phyloP scores from a whole-genome alignment of 768 basidiomycete genomes.

The Imleria badia region DNA sequence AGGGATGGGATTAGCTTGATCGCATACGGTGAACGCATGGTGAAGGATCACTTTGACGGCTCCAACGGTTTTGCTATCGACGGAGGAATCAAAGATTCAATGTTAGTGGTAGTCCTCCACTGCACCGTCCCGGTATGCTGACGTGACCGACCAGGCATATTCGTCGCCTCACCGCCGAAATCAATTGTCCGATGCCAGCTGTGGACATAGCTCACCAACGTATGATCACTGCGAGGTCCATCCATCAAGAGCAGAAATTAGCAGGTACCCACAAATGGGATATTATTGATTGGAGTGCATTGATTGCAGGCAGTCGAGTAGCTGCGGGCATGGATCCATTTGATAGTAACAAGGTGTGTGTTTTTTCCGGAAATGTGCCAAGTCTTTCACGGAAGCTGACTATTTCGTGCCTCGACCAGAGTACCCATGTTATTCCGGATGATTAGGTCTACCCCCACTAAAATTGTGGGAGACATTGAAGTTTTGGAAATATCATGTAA shows the following conservation, averaged over 20 bases:
- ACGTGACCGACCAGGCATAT: constrained; percentile 49
- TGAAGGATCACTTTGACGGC: constrained; percentile 73
- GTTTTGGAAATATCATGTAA: too few species aligned
- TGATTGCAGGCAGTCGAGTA: constrained; percentile 76
- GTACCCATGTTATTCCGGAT: constrained; percentile 22
- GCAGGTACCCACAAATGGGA: constrained; percentile 52
- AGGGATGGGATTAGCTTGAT: constrained; percentile 40
- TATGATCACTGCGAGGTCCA: constrained; percentile 73
- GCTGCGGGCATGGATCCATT: constrained; percentile 64
- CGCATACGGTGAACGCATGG: constrained; percentile 65
- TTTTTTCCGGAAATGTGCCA: not conserved
- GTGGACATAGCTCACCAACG: constrained; percentile 75
- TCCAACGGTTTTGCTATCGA: constrained; percentile 74
- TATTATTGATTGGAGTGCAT: constrained; percentile 77
- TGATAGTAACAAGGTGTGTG: constrained; percentile 35
- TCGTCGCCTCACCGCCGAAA: constrained; percentile 62
- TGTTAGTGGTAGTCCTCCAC: constrained; percentile 37
- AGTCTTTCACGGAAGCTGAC: not conserved
- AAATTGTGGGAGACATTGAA: too few species aligned
- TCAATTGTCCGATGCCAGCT: constrained; percentile 68
- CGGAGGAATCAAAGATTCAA: constrained; percentile 86
- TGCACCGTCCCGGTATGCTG: not conserved
- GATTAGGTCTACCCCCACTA: not conserved
- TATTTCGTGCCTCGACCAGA: constrained; percentile 10
- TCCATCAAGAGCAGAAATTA: constrained; percentile 50